Conservation (phyloP, 2,329 filamentous ascomycete genomes). For the Colletotrichum paranaense region DNA sequence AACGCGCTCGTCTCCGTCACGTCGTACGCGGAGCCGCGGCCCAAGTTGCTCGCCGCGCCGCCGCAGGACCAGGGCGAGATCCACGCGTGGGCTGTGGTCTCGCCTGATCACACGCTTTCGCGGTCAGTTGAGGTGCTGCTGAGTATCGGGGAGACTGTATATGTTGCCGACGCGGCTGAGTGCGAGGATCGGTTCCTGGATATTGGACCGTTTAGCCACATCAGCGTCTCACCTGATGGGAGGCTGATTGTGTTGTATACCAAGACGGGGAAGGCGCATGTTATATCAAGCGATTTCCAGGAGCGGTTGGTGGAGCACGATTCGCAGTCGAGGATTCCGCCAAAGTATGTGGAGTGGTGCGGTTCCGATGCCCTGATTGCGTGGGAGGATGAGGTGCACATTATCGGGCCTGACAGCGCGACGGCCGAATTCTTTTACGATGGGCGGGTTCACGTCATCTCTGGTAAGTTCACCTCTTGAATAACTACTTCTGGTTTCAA, state of each 20-base stretch:
- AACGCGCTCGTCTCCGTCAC: slow-evolving; percentile 89
- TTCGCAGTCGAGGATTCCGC: slow-evolving; percentile 84
- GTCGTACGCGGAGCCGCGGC: slow-evolving; percentile 89
- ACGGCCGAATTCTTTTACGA: slow-evolving; percentile 88
- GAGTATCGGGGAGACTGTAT: slow-evolving; percentile 85
- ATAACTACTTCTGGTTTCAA: neutral
- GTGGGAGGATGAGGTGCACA: slow-evolving; percentile 97
- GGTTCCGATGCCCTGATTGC: slow-evolving; percentile 94
- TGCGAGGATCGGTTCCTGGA: slow-evolving; percentile 92
- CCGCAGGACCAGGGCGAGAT: slow-evolving; percentile 84
- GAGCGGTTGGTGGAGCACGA: slow-evolving; percentile 92
- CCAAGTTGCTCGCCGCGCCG: slow-evolving; percentile 80
- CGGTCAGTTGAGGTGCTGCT: slow-evolving; percentile 93
- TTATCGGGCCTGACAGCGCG: slow-evolving; percentile 86
- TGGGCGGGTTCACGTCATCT: slow-evolving; percentile 86
- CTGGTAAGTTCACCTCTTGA: slow-evolving; percentile 66
- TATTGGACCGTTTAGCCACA: slow-evolving; percentile 91
- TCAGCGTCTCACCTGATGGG: slow-evolving; percentile 91
- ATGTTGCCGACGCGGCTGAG: slow-evolving; percentile 87
- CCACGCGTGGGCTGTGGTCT: slow-evolving; percentile 88
- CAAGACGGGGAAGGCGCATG: slow-evolving; percentile 84
- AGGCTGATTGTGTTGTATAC: slow-evolving; percentile 91
- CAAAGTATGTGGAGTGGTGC: slow-evolving; percentile 94
- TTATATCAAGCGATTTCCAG: slow-evolving; percentile 96
- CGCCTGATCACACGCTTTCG: slow-evolving; percentile 88